Conservation (phyloP, 208 protist species). For the Crithidia acanthocephali region DNA sequence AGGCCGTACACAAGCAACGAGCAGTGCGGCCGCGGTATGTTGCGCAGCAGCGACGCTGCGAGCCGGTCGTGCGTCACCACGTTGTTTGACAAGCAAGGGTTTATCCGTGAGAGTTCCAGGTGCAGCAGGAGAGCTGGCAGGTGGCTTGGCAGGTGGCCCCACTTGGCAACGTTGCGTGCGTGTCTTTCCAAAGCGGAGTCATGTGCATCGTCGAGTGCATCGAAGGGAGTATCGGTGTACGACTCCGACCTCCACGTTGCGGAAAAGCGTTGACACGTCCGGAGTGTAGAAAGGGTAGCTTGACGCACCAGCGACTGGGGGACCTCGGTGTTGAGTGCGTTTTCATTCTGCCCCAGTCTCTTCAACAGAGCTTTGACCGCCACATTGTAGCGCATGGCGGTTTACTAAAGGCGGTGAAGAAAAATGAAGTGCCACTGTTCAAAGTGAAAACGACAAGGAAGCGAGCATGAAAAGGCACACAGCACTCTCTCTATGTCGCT, state of each 20-base stretch:
- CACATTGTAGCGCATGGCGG: constrained; percentile 12
- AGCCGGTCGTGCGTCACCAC: neutral
- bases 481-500: neutral
- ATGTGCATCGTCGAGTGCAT: neutral
- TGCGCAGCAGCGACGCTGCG: neutral
- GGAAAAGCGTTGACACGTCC: neutral
- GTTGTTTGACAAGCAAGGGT: neutral
- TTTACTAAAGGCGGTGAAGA: neutral
- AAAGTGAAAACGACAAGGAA: too few species aligned
- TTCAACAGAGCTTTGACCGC: constrained; percentile 8
- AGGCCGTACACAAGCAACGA: constrained; percentile 3
- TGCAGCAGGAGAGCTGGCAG: neutral
- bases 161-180: neutral
- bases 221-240: neutral
- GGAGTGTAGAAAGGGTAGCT: neutral
- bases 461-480: neutral
- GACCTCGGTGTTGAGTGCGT: neutral
- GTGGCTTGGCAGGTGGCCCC: neutral
- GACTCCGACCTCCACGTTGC: neutral
- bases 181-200: neutral
- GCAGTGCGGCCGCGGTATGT: neutral
- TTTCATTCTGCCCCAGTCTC: neutral
- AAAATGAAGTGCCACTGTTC: too few species aligned
- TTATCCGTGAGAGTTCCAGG: neutral
- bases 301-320: neutral